A percentile compares a stretch with the other conserved stretches of the same genome.
Evolutionary conservation across 371 early-diverging fungal species (phyloP).

Genomic region (Rhizopus microsporus): DNA sequence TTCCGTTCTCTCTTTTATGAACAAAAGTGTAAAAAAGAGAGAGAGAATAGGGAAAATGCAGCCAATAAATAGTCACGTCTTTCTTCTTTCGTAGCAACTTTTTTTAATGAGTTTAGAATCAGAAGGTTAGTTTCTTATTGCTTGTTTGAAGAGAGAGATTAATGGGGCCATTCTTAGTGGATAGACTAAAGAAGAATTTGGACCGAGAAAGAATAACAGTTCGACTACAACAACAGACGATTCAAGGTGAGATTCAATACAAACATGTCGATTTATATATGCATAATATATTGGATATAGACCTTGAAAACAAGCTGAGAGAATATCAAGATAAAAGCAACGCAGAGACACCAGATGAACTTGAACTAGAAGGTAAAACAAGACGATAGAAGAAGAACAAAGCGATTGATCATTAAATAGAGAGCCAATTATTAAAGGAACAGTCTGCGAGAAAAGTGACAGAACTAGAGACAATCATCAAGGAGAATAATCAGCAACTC

Average conservation of each 20-base stretch:
- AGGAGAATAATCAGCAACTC: background rate
- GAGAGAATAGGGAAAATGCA: background rate
- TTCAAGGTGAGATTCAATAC: background rate
- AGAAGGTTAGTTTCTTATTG: background rate
- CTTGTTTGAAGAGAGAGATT: too few species aligned
- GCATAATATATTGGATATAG: background rate
- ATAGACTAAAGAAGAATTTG: background rate
- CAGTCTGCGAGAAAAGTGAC: background rate
- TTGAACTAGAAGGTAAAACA: background rate
- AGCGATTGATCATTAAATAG: background rate
- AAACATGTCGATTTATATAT: background rate
- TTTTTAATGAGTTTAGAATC: background rate
- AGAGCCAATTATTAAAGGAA: background rate
- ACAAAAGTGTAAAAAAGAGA: background rate
- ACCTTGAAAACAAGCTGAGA: background rate
- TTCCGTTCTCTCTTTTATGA: background rate
- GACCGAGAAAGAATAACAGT: slow-evolving; percentile 3
- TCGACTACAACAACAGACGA: background rate
- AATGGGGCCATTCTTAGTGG: background rate
- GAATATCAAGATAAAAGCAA: background rate
- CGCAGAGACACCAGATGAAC: background rate
- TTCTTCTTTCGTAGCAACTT: background rate
- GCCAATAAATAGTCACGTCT: slow-evolving; percentile 1
- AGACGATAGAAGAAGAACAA: background rate
- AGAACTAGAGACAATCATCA: background rate